Base-by-base conservation (phyloP, 768 basidiomycete genomes). In the Russula sp. region DNA sequence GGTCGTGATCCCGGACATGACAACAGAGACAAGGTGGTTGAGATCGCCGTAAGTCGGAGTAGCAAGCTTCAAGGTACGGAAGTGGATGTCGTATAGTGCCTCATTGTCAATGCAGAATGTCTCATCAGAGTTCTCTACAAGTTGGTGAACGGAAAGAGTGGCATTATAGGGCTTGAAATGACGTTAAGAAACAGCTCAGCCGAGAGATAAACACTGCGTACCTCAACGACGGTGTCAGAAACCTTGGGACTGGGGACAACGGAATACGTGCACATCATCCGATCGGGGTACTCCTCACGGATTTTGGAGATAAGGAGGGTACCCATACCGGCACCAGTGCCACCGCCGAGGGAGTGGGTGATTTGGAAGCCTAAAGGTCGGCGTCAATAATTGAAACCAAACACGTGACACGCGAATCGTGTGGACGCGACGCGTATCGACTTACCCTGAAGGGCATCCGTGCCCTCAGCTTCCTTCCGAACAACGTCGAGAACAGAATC, bases 71-170 rank as follows among this genome's bases (percentile, higher is more conserved):
- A 99, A 83, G 35, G 97, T 98, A 72, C 93, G 84, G 85, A 97
- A 94, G 78, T 95, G 98, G 72, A 99, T 99, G 72, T 98, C 97
- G 77, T 98, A 97, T 59, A 99, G 87, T 34, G 96, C 97, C 76
- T 98, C 96, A 75, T 98, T 98, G 74, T 98, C 96, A 73, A 99
- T 98, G 76, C 96, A 98, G 90, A 98, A 98, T 18, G 97, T 98
- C 78, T 97, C 94, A 72, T 98, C 96, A 39, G 96, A 98, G 83
- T 98, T 98, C 78, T 98, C 97, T 56, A 98, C 97, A 46, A 98
- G 86, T 77, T 98, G 97, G 75, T 98, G 96, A 11, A 98, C 93
- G 56, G 93, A 97, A 56, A 98, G 89, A 5, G 94, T 97, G 38
- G 96, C 97, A 75, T 98, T 98, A 83, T 98, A 99, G 3, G 97